Evolutionary conservation across 352 stramenopile genomes (phyloP), one percentile per base, ranked within the genome.

Genomic region (Globisporangium polare): DNA sequence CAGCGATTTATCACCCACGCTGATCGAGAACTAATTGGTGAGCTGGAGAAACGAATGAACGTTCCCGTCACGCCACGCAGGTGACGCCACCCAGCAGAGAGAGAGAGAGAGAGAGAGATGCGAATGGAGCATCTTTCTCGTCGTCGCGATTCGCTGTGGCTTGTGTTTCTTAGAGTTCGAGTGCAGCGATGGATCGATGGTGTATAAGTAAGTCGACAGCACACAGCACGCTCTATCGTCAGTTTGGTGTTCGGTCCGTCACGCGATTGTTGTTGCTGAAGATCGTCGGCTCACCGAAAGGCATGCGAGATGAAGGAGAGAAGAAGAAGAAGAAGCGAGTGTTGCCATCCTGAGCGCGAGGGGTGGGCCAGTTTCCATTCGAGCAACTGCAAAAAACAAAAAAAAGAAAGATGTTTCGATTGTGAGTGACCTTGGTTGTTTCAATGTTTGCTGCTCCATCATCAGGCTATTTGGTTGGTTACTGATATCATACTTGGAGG

Each of bases 1-100:
- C 77, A 86, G 89, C 67, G 94, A 98, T 68, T 68, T 97, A 49
- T 88, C 85, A n/a, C 83, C 80, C 4, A 68, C 77, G 31, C 72
- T 92, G 31, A 88, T 69, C 56, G 84, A 94, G 26, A 75, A 83
- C 49, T 67, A 86, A 56, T 83, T 45, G 63, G 68, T 26, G 42
- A 24, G 27, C 9, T 31, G 29, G 26, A n/a, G n/a, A 54, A 39
- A 41, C 2, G 33, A 24, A 22, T 29, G 31, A 33, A 10, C 15
- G 18, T 41, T 37, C 35, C 10, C n/a, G 17, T 42, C 5, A 52
- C 35, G 49, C 52, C 39, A 46, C 41, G 41, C 41, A 46, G 41
- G 41, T 46, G 41, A 20, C 41, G 39, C 29, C 29, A 26, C 20
- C 26, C 33, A 63, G 24, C 31, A 56, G 31, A 45, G 43, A 49